A percentile compares a stretch with the other conserved stretches of the same genome.
These are phyloP conservation scores for Oryza meyeriana DNA, from an alignment of 176 grass and related monocot species.

Conservation along the genomic window DNA sequence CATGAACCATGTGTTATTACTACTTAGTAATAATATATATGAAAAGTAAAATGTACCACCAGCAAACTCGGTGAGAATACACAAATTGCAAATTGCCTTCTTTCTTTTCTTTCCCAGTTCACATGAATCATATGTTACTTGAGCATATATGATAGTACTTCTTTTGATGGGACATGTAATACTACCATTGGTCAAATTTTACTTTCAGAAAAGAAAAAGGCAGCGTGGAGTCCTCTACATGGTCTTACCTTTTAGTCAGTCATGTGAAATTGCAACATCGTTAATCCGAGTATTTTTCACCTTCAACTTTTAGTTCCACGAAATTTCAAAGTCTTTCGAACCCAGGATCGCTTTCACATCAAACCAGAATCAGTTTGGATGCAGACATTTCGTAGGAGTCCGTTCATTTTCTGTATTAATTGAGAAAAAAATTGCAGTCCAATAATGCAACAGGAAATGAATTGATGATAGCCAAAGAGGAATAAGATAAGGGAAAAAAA, in stretches of 20 bases:
- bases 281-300: background rate
- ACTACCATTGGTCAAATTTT: background rate
- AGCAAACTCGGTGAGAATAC: background rate
- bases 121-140: background rate
- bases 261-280: background rate
- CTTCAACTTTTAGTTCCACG: background rate
- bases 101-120: background rate
- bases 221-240: background rate
- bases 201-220: background rate
- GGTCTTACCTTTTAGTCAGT: background rate
- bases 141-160: too few relatives aligned
- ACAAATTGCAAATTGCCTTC: background rate
- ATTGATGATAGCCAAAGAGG: too few relatives aligned
- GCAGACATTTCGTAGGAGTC: background rate
- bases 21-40: background rate
- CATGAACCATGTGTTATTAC: background rate
- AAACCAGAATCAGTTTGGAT: background rate
- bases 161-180: too few relatives aligned
- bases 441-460: background rate
- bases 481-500: too few relatives aligned
- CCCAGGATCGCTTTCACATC: background rate
- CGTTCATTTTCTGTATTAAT: background rate
- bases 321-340: background rate
- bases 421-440: background rate
- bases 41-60: background rate